These are phyloP conservation scores for Calocera viscosa DNA, from an alignment of 768 basidiomycete genomes.

Conservation along the genomic window DNA sequence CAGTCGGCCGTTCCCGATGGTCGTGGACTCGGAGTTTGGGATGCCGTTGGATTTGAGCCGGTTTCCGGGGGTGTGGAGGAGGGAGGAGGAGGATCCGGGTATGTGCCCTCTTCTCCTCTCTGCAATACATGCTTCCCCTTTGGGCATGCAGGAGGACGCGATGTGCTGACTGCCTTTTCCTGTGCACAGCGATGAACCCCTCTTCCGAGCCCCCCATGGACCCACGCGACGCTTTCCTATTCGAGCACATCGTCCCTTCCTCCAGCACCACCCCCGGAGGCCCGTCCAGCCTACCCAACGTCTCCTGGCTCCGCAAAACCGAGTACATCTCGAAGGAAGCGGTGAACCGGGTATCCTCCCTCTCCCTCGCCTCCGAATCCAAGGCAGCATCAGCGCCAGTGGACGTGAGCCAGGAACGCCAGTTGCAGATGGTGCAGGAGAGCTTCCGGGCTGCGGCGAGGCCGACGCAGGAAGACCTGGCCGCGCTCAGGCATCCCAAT, in stretches of 20 bases:
- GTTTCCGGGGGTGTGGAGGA: constrained; percentile 75
- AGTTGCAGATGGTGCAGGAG: background rate
- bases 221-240: constrained; percentile 45
- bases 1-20: constrained; percentile 81
- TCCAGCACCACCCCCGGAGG: constrained; percentile 35
- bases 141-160: no score
- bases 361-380: background rate
- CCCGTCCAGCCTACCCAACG: constrained; percentile 32
- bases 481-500: constrained; percentile 57
- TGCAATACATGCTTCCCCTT: no score
- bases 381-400: background rate
- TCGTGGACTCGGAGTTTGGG: constrained; percentile 90
- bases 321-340: constrained; percentile 47
- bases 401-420: background rate
- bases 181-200: constrained; percentile 45
- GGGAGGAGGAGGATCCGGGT: constrained; percentile 60
- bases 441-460: background rate
- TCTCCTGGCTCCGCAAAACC: constrained; percentile 85
- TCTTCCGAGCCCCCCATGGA: constrained; percentile 51
- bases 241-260: constrained; percentile 32
- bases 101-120: constrained; percentile 16
- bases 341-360: background rate
- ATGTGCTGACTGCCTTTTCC: no score
- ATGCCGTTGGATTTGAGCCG: constrained; percentile 86
- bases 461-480: constrained; percentile 30